A percentile compares a stretch with the other conserved stretches of the same genome.
phyloP scores from a whole-genome alignment of 1,139 yeast genomes.

The Candida glucosophila region DNA sequence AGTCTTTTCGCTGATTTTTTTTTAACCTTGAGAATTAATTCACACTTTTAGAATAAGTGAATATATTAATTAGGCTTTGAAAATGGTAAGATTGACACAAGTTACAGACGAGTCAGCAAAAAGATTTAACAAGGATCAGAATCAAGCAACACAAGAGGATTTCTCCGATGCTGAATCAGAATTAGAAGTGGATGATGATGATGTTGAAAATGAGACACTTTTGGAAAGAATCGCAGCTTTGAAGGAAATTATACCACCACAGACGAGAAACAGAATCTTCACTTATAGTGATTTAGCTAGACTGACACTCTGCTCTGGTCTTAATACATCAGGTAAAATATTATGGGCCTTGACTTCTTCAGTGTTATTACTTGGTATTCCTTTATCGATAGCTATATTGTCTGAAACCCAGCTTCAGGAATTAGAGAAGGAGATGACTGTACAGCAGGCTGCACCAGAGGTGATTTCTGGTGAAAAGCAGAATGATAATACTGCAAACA shows the following conservation, averaged over 20 bases:
- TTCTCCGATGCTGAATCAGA: conserved; percentile 43
- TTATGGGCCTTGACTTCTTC: conserved; percentile 85
- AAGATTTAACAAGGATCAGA: conserved; percentile 15
- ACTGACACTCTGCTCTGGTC: conserved; percentile 34
- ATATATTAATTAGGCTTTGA: too few relatives aligned
- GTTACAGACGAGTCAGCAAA: conserved; percentile 49
- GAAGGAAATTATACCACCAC: conserved; percentile 86
- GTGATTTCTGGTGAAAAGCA: too few relatives aligned
- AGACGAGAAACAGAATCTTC: conserved; percentile 53
- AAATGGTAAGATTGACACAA: conserved; percentile 70
- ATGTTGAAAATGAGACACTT: conserved; percentile 72
- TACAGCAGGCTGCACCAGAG: conserved; percentile 80
- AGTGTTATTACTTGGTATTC: conserved; percentile 83
- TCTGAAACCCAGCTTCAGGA: conserved; percentile 91
- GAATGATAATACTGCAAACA: conserved; percentile 5
- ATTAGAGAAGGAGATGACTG: conserved; percentile 85
- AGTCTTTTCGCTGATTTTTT: too few relatives aligned
- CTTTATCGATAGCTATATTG: conserved; percentile 79
- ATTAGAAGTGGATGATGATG: conserved; percentile 65
- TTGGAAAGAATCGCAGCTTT: conserved; percentile 84
- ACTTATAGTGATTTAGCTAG: conserved; percentile 26
- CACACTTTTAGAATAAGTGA: too few relatives aligned
- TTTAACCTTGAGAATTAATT: too few relatives aligned
- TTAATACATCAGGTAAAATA: conserved; percentile 59
- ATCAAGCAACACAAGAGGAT: conserved; percentile 19